phyloP scores from a whole-genome alignment of 1,284 basidiomycete genomes.

The Ceratobasidium sp. region DNA sequence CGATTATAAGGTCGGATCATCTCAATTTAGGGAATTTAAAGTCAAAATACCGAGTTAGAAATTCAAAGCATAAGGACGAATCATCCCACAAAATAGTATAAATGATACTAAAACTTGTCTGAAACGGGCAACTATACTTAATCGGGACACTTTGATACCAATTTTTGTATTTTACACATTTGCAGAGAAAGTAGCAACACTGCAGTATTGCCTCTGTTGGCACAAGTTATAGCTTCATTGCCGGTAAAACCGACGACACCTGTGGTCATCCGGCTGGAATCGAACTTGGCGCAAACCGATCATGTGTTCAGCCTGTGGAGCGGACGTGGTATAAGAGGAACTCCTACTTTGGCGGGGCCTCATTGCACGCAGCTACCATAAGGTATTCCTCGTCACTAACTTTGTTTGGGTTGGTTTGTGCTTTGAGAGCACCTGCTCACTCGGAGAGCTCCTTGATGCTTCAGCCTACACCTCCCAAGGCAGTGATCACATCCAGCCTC shows the following conservation, averaged over 20 bases:
- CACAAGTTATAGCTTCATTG: no score
- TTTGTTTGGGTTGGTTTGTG: not conserved
- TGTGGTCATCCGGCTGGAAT: not conserved
- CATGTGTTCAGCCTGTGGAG: not conserved
- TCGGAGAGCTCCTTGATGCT: constrained; percentile 1
- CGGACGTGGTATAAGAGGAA: not conserved
- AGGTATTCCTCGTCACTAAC: not conserved
- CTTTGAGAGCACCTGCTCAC: constrained; percentile 1
- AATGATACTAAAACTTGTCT: not conserved
- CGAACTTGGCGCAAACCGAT: not conserved
- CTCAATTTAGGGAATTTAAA: not conserved
- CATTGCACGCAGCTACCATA: not conserved
- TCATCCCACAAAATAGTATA: no score
- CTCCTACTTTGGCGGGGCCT: not conserved
- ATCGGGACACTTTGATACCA: no score
- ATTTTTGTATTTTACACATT: no score
- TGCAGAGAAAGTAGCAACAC: no score
- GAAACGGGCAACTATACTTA: no score
- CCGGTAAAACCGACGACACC: no score
- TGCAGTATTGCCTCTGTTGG: no score
- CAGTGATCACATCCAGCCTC: not conserved
- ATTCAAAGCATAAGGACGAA: no score
- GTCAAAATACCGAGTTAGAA: not conserved
- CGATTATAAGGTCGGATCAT: no score
- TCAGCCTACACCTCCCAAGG: constrained; percentile 1